A percentile compares a stretch with the other conserved stretches of the same genome.
Evolutionary conservation across 2,329 filamentous ascomycete genomes (phyloP).

Genomic region (Alternaria brassicicola): DNA sequence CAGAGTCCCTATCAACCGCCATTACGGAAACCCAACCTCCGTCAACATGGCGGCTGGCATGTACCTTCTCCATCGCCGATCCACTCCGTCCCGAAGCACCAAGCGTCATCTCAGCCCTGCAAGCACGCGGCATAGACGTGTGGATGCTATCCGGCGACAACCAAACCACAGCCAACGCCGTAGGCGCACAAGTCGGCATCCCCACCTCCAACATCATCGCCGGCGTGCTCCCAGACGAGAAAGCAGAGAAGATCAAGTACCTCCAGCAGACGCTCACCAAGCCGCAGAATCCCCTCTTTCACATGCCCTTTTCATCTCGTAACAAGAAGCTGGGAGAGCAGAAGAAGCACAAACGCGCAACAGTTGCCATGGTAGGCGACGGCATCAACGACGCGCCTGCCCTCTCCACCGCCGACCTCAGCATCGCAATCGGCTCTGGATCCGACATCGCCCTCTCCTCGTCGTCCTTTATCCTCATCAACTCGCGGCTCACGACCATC

Average conservation of each 20-base stretch:
- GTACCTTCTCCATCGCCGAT: constrained; percentile 79
- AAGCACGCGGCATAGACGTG: constrained; percentile 70
- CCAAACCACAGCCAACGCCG: constrained; percentile 77
- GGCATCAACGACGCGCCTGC: constrained; percentile 87
- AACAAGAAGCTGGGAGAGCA: neutral
- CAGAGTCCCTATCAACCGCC: neutral
- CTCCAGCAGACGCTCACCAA: constrained; percentile 48
- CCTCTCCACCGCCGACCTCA: constrained; percentile 78
- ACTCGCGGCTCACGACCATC: constrained; percentile 71
- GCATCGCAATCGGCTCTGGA: constrained; percentile 80
- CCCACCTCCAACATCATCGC: constrained; percentile 76
- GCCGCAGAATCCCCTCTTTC: constrained; percentile 19
- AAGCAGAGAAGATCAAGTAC: constrained; percentile 71
- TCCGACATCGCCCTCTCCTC: constrained; percentile 84
- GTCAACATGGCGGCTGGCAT: constrained; percentile 57
- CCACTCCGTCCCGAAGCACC: constrained; percentile 76
- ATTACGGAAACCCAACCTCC: neutral
- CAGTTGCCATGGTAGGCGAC: constrained; percentile 84
- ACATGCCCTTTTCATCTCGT: constrained; percentile 20
- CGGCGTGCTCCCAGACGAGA: constrained; percentile 83
- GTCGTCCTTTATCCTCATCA: constrained; percentile 80
- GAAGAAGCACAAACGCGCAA: constrained; percentile 49
- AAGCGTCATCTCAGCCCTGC: constrained; percentile 68
- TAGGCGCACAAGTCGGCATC: constrained; percentile 79
- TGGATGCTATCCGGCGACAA: constrained; percentile 97